These are phyloP conservation scores for Hypomyces perniciosus DNA, from an alignment of 2,329 filamentous ascomycete genomes.

Conservation along the genomic window DNA sequence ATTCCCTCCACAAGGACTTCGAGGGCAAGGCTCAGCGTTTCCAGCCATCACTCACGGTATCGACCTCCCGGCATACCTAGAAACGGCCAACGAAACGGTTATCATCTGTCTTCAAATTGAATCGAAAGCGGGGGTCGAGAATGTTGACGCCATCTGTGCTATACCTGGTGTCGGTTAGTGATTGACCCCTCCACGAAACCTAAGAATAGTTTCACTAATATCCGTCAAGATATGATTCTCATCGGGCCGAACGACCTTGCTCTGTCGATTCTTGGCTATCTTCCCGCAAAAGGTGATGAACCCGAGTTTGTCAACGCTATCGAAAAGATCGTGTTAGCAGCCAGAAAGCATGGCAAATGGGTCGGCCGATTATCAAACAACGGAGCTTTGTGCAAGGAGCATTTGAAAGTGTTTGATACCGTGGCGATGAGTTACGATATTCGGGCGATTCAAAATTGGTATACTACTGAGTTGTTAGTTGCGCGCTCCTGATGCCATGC, in stretches of 20 bases:
- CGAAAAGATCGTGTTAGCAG: slow-evolving; percentile 39
- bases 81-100: slow-evolving; percentile 37
- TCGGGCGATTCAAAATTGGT: slow-evolving; percentile 46
- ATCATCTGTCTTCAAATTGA: slow-evolving; percentile 42
- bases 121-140: slow-evolving; percentile 37
- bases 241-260: slow-evolving; percentile 42
- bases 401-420: slow-evolving; percentile 33
- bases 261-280: slow-evolving; percentile 34
- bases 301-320: slow-evolving; percentile 41
- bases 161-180: slow-evolving; percentile 30
- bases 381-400: slow-evolving; percentile 35
- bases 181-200: background rate
- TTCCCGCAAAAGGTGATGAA: slow-evolving; percentile 40
- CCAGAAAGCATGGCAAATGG: slow-evolving; percentile 45
- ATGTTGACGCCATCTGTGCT: slow-evolving; percentile 33
- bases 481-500: slow-evolving; percentile 26
- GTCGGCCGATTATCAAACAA: slow-evolving; percentile 42
- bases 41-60: slow-evolving; percentile 32
- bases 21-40: slow-evolving; percentile 40
- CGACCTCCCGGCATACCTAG: slow-evolving; percentile 35
- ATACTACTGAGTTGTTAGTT: slow-evolving; percentile 34
- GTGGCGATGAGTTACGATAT: slow-evolving; percentile 39
- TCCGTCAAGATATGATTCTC: slow-evolving; percentile 33
- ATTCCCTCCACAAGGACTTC: slow-evolving; percentile 37
- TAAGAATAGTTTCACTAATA: background rate